Evolutionary conservation across 345 rosid species (phyloP).

Genomic region (Excoecaria cochinchinensis): DNA sequence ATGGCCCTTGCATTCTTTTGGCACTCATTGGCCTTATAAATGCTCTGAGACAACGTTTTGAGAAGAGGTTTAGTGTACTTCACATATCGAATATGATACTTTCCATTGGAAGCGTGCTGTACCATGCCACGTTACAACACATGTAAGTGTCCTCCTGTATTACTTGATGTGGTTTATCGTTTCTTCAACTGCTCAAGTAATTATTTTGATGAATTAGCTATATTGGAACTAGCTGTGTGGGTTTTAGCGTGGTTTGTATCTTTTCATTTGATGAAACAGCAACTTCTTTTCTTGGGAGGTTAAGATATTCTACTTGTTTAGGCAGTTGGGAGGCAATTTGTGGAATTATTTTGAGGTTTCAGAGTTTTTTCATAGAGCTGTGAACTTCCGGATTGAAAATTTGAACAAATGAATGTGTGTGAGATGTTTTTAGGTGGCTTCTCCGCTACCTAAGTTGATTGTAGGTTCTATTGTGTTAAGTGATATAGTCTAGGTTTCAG

Average conservation of each 20-base stretch:
- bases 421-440: neutral
- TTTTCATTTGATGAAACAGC: neutral
- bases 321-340: neutral
- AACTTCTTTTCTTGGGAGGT: neutral
- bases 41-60: conserved; percentile 86
- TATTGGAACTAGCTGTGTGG: neutral
- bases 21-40: conserved; percentile 79
- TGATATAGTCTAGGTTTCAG: too few relatives aligned
- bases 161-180: neutral
- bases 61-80: conserved; percentile 91
- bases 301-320: neutral
- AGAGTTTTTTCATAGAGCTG: neutral
- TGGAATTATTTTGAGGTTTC: neutral
- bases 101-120: conserved; percentile 89
- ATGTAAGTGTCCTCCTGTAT: conserved; percentile 49
- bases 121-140: conserved; percentile 76
- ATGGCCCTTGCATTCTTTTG: conserved; percentile 69
- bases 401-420: neutral
- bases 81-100: conserved; percentile 88
- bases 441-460: neutral
- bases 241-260: neutral
- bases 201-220: neutral
- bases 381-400: neutral
- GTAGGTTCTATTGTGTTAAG: neutral
- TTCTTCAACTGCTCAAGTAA: neutral